phyloP scores from a whole-genome alignment of 768 basidiomycete species.

The Tricholoma sp. region DNA sequence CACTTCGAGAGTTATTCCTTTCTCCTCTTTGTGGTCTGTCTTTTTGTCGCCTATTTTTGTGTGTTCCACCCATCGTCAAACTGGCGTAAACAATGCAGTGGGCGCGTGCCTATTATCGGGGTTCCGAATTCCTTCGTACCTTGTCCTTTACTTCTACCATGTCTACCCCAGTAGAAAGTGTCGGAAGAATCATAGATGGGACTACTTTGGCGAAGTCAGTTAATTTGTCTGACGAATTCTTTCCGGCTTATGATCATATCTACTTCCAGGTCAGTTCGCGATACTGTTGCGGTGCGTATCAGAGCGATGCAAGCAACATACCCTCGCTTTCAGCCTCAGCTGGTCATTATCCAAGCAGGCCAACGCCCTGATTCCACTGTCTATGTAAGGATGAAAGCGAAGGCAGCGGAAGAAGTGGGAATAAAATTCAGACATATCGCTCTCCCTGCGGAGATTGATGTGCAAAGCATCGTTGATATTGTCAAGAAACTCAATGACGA shows the following conservation, averaged over 20 bases:
- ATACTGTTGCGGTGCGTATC: slow-evolving; percentile 69
- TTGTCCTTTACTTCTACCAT: slow-evolving; percentile 37
- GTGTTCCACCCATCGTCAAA: slow-evolving; percentile 8
- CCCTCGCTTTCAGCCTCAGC: slow-evolving; percentile 87
- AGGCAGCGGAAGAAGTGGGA: slow-evolving; percentile 92
- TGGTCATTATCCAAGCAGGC: slow-evolving; percentile 93
- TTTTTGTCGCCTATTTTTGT: slow-evolving; percentile 2
- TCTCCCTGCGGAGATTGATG: slow-evolving; percentile 60
- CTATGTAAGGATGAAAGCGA: slow-evolving; percentile 97
- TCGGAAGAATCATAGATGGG: slow-evolving; percentile 71
- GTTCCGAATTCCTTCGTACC: slow-evolving; percentile 12
- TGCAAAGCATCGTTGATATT: slow-evolving; percentile 68
- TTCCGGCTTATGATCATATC: background rate
- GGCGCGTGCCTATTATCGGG: slow-evolving; percentile 15
- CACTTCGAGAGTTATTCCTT: background rate
- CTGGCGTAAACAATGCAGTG: slow-evolving; percentile 23
- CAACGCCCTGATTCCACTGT: slow-evolving; percentile 84
- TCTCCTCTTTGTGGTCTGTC: background rate
- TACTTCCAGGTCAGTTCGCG: slow-evolving; percentile 66
- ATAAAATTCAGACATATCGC: slow-evolving; percentile 80
- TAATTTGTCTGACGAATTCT: background rate
- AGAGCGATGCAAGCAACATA: slow-evolving; percentile 53
- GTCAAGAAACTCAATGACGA: slow-evolving; percentile 85
- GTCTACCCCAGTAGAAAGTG: slow-evolving; percentile 23
- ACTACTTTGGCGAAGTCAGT: slow-evolving; percentile 77